A percentile compares a stretch with the other conserved stretches of the same genome.
Evolutionary conservation across 202 grass and related monocot species (phyloP).

Genomic region (Panicum virgatum): DNA sequence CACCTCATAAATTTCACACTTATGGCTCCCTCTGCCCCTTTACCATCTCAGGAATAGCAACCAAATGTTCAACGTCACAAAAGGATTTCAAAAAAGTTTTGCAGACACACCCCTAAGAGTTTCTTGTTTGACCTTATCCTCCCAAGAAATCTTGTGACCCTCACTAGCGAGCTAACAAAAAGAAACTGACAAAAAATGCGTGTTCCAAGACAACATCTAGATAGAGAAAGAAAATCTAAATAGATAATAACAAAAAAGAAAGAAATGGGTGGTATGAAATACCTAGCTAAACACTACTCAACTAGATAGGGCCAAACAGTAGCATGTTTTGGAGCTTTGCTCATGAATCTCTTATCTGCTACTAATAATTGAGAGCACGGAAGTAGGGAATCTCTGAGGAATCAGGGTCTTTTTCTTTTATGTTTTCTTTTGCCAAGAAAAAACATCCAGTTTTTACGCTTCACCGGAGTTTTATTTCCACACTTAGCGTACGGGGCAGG

Average conservation of each 20-base stretch:
- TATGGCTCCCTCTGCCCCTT: constrained; percentile 39
- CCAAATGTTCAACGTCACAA: constrained; percentile 30
- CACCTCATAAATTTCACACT: constrained; percentile 53
- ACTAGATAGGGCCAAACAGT: constrained; percentile 42
- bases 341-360: constrained; percentile 55
- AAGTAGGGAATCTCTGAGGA: constrained; percentile 50
- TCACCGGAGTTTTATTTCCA: constrained; percentile 7
- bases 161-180: constrained; percentile 9
- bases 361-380: constrained; percentile 37
- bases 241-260: neutral
- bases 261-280: constrained; percentile 11
- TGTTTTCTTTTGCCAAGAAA: constrained; percentile 5
- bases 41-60: neutral
- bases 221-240: neutral
- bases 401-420: constrained; percentile 33
- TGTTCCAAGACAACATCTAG: constrained; percentile 7
- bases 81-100: constrained; percentile 16
- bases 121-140: constrained; percentile 48
- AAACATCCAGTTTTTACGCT: constrained; percentile 7
- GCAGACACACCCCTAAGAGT: neutral
- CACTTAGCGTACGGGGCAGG: neutral
- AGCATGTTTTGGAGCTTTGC: constrained; percentile 50
- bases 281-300: constrained; percentile 15
- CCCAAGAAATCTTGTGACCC: constrained; percentile 34
- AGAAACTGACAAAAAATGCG: constrained; percentile 17